Conservation (phyloP, 1,284 basidiomycete species). For the Peniophora sp. region DNA sequence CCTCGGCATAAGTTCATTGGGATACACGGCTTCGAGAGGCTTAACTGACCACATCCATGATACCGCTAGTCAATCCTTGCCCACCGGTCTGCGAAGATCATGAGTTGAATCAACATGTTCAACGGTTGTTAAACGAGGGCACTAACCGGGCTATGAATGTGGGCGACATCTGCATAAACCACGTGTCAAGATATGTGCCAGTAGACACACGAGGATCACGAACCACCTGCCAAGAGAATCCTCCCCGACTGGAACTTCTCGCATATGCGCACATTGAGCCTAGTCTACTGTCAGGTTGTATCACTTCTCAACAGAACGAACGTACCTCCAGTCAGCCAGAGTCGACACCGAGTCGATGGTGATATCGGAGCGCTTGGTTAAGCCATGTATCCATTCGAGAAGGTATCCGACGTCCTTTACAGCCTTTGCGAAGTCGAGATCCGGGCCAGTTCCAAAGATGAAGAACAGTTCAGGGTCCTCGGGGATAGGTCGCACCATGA, state of each 20-base stretch:
- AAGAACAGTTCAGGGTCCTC: neutral
- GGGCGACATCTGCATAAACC: slow-evolving; percentile 10
- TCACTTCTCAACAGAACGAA: neutral
- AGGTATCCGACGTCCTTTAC: neutral
- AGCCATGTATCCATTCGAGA: neutral
- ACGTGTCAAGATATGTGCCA: neutral
- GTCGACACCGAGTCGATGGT: neutral
- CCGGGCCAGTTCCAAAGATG: neutral
- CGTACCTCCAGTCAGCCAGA: neutral
- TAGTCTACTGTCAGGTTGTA: neutral
- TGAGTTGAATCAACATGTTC: too few relatives aligned
- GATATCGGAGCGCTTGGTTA: neutral
- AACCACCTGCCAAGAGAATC: neutral
- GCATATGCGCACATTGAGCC: neutral
- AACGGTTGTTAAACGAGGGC: too few relatives aligned
- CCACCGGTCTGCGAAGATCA: slow-evolving; percentile 5
- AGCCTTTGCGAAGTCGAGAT: neutral
- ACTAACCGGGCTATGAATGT: slow-evolving; percentile 9
- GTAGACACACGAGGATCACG: neutral
- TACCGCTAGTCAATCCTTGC: slow-evolving; percentile 11
- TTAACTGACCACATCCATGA: slow-evolving; percentile 12
- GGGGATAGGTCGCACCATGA: neutral
- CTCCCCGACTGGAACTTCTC: neutral
- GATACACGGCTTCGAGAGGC: too few relatives aligned
- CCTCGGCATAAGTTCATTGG: neutral